phyloP scores from a whole-genome alignment of 306 rosid genomes.

The Neltuma alba region DNA sequence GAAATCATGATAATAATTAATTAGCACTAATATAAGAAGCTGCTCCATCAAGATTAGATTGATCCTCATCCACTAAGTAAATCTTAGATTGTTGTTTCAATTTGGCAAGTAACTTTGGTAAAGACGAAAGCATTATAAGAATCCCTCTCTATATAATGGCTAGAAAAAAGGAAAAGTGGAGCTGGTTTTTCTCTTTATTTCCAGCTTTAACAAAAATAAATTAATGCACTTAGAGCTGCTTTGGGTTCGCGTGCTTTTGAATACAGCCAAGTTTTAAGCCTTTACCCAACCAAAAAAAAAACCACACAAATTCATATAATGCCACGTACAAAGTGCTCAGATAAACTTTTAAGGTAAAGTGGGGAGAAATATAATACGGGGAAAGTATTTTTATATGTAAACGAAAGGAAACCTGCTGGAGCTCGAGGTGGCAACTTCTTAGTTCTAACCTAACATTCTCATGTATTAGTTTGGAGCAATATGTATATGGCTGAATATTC shows the following conservation, averaged over 20 bases:
- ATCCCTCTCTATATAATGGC: conserved; percentile 4
- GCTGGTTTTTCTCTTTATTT: conserved; percentile 1
- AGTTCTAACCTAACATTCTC: background rate
- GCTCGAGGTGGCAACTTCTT: background rate
- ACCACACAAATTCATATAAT: background rate
- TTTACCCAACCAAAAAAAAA: background rate
- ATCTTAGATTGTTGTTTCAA: background rate
- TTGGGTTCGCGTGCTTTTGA: background rate
- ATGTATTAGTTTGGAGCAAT: background rate
- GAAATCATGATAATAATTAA: background rate
- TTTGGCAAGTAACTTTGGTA: background rate
- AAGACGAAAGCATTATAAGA: background rate
- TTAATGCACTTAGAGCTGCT: background rate
- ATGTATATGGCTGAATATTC: background rate
- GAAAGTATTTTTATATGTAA: background rate
- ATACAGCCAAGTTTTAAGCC: background rate
- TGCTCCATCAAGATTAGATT: no score
- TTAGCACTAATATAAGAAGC: background rate
- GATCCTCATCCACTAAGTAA: background rate
- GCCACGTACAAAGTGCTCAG: background rate
- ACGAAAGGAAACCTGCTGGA: background rate
- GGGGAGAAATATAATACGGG: background rate
- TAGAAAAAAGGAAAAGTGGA: background rate
- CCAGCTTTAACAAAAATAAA: background rate
- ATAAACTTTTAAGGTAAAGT: background rate